Conservation (phyloP, 352 stramenopile genomes). For the Aphanomyces cochlioides region DNA sequence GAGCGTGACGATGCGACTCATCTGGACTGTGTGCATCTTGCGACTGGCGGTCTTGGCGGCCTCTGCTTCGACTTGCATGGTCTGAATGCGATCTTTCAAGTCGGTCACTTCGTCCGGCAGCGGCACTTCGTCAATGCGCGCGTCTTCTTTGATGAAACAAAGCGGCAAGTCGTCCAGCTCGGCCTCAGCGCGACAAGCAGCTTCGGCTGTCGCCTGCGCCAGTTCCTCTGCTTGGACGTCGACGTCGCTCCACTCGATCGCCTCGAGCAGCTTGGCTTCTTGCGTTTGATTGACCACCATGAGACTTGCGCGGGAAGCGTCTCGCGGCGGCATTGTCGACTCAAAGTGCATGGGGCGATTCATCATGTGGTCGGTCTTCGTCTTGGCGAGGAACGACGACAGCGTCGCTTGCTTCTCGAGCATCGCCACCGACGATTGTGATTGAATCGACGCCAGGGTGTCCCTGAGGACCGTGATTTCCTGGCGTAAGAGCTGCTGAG, state of each 20-base stretch:
- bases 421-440: slow-evolving; percentile 8
- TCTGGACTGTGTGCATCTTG: slow-evolving; percentile 4
- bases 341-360: too few species aligned
- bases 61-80: not conserved
- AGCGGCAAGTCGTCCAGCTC: slow-evolving; percentile 17
- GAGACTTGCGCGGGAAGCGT: too few species aligned
- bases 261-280: too few species aligned
- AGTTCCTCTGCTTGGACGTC: slow-evolving; percentile 18
- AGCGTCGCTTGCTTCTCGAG: slow-evolving; percentile 15
- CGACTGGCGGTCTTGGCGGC: not conserved
- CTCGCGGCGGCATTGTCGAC: too few species aligned
- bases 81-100: not conserved
- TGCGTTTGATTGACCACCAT: too few species aligned
- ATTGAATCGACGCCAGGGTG: not conserved
- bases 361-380: slow-evolving; percentile 1
- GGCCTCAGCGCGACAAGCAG: not conserved
- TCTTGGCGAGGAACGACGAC: slow-evolving; percentile 14
- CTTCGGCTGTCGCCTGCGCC: not conserved
- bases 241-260: slow-evolving; percentile 11
- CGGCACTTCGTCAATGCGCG: not conserved
- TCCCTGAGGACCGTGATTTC: slow-evolving; percentile 24
- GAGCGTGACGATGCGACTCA: slow-evolving; percentile 18
- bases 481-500: slow-evolving; percentile 18
- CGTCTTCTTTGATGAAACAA: slow-evolving; percentile 10
- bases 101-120: not conserved